A percentile compares a stretch with the other conserved stretches of the same genome.
phyloP scores from a whole-genome alignment of 1,139 yeast species.

The Candida tunisiensis region DNA sequence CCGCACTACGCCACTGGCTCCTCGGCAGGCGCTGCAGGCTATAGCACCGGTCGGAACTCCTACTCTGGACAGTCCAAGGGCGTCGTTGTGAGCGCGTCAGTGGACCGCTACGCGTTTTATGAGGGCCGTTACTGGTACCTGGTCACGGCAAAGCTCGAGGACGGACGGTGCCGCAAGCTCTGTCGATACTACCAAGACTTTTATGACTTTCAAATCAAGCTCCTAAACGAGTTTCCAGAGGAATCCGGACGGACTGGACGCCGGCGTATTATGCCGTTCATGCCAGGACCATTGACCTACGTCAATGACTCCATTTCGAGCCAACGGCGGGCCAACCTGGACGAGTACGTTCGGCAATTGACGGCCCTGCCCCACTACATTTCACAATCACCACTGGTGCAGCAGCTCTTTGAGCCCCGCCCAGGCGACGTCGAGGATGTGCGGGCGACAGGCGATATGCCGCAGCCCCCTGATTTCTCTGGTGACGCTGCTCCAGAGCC shows the following conservation, averaged over 20 bases:
- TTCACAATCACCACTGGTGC: slow-evolving; percentile 46
- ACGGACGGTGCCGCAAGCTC: slow-evolving; percentile 52
- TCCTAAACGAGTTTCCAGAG: slow-evolving; percentile 71
- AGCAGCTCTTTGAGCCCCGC: slow-evolving; percentile 50
- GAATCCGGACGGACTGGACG: slow-evolving; percentile 86
- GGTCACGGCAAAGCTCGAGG: slow-evolving; percentile 49
- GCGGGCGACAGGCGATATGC: slow-evolving; percentile 25
- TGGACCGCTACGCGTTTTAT: slow-evolving; percentile 67
- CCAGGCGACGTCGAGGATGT: slow-evolving; percentile 40
- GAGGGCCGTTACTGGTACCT: slow-evolving; percentile 87
- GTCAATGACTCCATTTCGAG: slow-evolving; percentile 82
- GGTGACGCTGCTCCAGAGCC: too few species aligned
- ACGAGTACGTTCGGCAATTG: slow-evolving; percentile 63
- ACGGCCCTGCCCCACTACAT: slow-evolving; percentile 65
- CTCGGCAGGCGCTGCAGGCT: too few species aligned
- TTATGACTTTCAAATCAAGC: slow-evolving; percentile 77
- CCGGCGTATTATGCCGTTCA: slow-evolving; percentile 71
- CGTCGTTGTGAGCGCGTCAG: slow-evolving; percentile 45
- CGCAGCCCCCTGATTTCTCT: slow-evolving; percentile 21
- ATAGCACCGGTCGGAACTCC: slow-evolving; percentile 4
- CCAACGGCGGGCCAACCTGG: slow-evolving; percentile 71
- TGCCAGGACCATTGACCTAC: slow-evolving; percentile 91
- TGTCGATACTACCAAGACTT: slow-evolving; percentile 93
- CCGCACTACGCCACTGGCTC: too few species aligned
- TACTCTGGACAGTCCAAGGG: too few species aligned